phyloP scores from a whole-genome alignment of 768 basidiomycete genomes.

The Leccinum variicolor region DNA sequence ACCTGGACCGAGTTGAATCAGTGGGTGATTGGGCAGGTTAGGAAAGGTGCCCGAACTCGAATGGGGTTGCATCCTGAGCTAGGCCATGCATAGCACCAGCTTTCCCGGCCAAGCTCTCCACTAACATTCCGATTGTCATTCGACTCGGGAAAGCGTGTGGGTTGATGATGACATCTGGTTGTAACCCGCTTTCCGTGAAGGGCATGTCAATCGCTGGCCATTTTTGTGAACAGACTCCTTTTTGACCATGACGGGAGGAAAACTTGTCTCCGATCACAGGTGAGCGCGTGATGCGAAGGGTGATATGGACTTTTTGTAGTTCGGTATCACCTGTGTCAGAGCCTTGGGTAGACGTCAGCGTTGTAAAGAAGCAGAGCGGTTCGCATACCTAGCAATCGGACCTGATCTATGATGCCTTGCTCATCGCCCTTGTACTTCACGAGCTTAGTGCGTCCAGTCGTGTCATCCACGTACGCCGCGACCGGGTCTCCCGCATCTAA shows the following conservation, averaged over 20 bases:
- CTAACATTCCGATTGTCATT: conserved; percentile 99
- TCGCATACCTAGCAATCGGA: conserved; percentile 77
- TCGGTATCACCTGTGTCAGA: conserved; percentile 85
- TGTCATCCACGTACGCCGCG: conserved; percentile 86
- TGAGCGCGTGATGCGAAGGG: conserved; percentile 86
- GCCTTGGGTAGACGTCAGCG: conserved; percentile 43
- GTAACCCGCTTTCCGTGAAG: conserved; percentile 97
- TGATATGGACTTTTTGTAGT: conserved; percentile 90
- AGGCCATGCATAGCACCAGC: conserved; percentile 98
- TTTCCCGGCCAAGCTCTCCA: conserved; percentile 99
- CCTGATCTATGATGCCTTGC: conserved; percentile 82
- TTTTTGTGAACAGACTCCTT: conserved; percentile 99
- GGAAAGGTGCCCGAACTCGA: conserved; percentile 61
- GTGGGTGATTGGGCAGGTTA: conserved; percentile 1
- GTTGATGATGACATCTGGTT: conserved; percentile 99
- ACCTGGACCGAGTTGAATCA: conserved; percentile 44
- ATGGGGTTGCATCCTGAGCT: conserved; percentile 97
- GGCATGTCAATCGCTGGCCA: conserved; percentile 99
- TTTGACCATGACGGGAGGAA: conserved; percentile 97
- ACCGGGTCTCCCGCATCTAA: conserved; percentile 75
- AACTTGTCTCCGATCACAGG: conserved; percentile 99
- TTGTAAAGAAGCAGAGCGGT: not conserved
- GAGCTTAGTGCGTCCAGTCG: conserved; percentile 74
- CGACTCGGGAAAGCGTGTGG: conserved; percentile 99
- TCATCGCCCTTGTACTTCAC: conserved; percentile 98